A percentile compares a stretch with the other conserved stretches of the same genome.
These are phyloP conservation scores for Viola odorata DNA, from an alignment of 345 rosid species.

Conservation along the genomic window DNA sequence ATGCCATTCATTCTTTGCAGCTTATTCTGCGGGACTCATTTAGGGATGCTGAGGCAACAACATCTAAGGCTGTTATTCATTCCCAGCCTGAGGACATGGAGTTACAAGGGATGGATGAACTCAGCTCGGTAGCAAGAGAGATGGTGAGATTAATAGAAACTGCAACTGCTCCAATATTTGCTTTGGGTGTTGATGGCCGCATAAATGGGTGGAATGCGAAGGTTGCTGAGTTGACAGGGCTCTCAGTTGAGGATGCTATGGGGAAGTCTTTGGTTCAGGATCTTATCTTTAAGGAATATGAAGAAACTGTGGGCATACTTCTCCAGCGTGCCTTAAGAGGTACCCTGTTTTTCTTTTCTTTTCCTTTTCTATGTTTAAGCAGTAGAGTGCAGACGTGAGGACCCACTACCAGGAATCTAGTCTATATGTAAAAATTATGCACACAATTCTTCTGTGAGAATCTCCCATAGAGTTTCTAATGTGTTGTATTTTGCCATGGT, in stretches of 20 bases:
- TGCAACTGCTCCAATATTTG: constrained; percentile 97
- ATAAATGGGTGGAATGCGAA: constrained; percentile 97
- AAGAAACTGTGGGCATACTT: constrained; percentile 69
- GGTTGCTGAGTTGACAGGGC: constrained; percentile 83
- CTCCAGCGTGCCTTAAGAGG: constrained; percentile 73
- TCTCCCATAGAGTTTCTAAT: too few relatives aligned
- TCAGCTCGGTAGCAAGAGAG: constrained; percentile 96
- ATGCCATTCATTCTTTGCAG: constrained; percentile 97
- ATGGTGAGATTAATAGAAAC: constrained; percentile 98
- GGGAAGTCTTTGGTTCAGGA: constrained; percentile 85
- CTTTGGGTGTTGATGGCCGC: constrained; percentile 72
- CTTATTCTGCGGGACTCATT: constrained; percentile 90
- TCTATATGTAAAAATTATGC: too few relatives aligned
- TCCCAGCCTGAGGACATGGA: constrained; percentile 49
- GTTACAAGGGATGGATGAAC: constrained; percentile 79
- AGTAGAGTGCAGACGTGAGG: too few relatives aligned
- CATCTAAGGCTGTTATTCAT: constrained; percentile 57
- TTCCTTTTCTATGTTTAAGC: too few relatives aligned
- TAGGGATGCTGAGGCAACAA: constrained; percentile 63
- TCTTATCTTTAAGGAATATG: constrained; percentile 67
- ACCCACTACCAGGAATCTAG: too few relatives aligned
- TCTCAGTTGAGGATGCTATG: constrained; percentile 90
- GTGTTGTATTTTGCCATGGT: too few relatives aligned
- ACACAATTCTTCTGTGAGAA: too few relatives aligned
- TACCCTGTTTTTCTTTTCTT: constrained; percentile 19